These are phyloP conservation scores for Suhomyces terraborum DNA, from an alignment of 1,139 yeast species.

Conservation along the genomic window DNA sequence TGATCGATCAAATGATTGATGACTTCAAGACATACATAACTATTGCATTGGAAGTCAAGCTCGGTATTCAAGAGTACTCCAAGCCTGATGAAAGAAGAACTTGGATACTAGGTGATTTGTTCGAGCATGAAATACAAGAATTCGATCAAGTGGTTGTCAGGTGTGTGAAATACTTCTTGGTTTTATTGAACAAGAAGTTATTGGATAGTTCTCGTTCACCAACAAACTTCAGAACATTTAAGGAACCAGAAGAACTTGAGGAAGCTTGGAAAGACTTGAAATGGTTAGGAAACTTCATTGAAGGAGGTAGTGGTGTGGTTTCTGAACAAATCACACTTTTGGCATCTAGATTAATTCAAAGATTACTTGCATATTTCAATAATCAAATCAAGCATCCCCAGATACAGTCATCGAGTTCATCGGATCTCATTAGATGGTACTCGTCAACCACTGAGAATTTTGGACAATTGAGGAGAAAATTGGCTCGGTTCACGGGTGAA, in stretches of 20 bases:
- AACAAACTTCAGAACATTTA: conserved; percentile 74
- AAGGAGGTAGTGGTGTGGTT: conserved; percentile 82
- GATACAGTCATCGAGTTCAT: conserved; percentile 38
- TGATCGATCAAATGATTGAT: conserved; percentile 91
- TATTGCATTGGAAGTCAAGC: conserved; percentile 75
- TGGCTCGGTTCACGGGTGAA: conserved; percentile 73
- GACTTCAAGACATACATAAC: conserved; percentile 79
- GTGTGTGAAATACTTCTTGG: conserved; percentile 73
- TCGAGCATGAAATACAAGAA: conserved; percentile 55
- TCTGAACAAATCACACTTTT: conserved; percentile 74
- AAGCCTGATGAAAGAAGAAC: conserved; percentile 62
- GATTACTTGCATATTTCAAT: conserved; percentile 70
- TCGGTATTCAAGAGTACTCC: conserved; percentile 64
- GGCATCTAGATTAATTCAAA: conserved; percentile 65
- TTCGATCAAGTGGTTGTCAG: conserved; percentile 75
- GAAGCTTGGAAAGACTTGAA: conserved; percentile 76
- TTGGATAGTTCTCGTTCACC: conserved; percentile 72
- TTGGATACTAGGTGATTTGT: conserved; percentile 72
- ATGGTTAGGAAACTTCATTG: conserved; percentile 67
- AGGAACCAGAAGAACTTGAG: conserved; percentile 88
- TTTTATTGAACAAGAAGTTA: conserved; percentile 71
- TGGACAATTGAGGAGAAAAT: conserved; percentile 81
- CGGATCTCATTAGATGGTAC: conserved; percentile 78
- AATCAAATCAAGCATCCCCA: conserved; percentile 73
- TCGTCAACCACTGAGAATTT: conserved; percentile 81